These are phyloP conservation scores for Hypoxylon sp. DNA, from an alignment of 2,329 filamentous ascomycete genomes.

Conservation along the genomic window DNA sequence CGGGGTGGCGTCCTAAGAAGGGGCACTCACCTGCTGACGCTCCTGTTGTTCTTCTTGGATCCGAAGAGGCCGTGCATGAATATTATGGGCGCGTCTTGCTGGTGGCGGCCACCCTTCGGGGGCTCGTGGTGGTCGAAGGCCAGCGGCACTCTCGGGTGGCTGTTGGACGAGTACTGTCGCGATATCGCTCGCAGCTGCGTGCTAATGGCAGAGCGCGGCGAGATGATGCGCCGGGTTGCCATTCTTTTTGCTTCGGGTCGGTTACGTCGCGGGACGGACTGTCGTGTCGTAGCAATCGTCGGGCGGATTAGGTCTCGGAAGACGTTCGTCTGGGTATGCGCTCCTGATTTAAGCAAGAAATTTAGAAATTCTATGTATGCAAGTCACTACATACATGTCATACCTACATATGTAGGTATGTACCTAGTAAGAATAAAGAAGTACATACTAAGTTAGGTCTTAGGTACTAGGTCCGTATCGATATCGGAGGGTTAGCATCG, in stretches of 20 bases:
- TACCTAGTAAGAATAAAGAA: conserved; percentile 2
- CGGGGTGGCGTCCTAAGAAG: not conserved
- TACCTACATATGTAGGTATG: no score
- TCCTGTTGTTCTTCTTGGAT: conserved; percentile 94
- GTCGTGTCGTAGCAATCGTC: not conserved
- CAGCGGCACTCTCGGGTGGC: conserved; percentile 51
- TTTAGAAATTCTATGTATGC: conserved; percentile 4
- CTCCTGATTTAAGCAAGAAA: conserved; percentile 4
- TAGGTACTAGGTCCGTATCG: conserved; percentile 21
- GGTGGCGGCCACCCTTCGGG: conserved; percentile 56
- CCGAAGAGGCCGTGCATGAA: conserved; percentile 95
- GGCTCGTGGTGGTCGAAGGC: conserved; percentile 77
- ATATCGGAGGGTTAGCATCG: conserved; percentile 34
- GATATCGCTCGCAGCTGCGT: conserved; percentile 30
- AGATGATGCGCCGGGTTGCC: conserved; percentile 36
- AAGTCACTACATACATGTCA: no score
- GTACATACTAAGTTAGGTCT: no score
- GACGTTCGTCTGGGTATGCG: not conserved
- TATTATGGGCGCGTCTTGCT: conserved; percentile 73
- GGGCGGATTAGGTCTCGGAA: conserved; percentile 6
- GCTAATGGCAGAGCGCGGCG: conserved; percentile 23
- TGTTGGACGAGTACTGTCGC: conserved; percentile 25
- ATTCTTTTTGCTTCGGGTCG: conserved; percentile 17
- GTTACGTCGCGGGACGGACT: not conserved
- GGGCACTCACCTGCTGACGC: conserved; percentile 84